These are phyloP conservation scores for Xanthoconium stramineum DNA, from an alignment of 768 basidiomycete genomes.

Conservation along the genomic window DNA sequence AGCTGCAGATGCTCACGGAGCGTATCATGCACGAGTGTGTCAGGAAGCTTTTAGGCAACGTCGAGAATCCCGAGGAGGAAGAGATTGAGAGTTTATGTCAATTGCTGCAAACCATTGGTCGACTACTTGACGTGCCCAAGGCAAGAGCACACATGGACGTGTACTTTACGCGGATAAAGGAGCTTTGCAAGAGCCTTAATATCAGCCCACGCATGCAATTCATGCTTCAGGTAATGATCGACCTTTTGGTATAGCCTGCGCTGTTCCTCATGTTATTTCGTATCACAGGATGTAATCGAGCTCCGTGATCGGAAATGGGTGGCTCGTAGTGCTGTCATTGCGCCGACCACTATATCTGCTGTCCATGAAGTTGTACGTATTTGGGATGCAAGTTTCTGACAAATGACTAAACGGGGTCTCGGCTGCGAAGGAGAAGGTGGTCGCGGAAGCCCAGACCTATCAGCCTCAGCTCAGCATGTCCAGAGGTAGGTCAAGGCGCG, in stretches of 20 bases:
- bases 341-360: constrained; percentile 84
- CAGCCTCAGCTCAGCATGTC: constrained; percentile 75
- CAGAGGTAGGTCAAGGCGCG: constrained; percentile 86
- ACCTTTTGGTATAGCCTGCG: background rate
- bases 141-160: constrained; percentile 85
- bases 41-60: constrained; percentile 90
- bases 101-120: constrained; percentile 85
- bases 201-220: constrained; percentile 88
- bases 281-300: constrained; percentile 80
- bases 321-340: constrained; percentile 64
- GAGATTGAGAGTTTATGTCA: constrained; percentile 97
- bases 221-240: constrained; percentile 83
- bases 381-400: background rate
- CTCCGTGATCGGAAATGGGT: constrained; percentile 83
- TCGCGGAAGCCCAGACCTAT: constrained; percentile 55
- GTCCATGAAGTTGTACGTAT: constrained; percentile 78
- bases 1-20: constrained; percentile 97
- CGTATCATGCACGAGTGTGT: constrained; percentile 99
- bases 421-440: constrained; percentile 81
- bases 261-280: background rate
- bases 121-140: constrained; percentile 75
- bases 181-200: constrained; percentile 68
- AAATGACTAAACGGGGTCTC: constrained; percentile 28
- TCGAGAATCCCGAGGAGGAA: constrained; percentile 95
- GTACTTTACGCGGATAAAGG: constrained; percentile 89